Percentiles rank a stretch among this genome's conserved stretches.
Evolutionary conservation across 2,329 filamentous ascomycete species (phyloP).

Genomic region (Epichloe coenophiala): DNA sequence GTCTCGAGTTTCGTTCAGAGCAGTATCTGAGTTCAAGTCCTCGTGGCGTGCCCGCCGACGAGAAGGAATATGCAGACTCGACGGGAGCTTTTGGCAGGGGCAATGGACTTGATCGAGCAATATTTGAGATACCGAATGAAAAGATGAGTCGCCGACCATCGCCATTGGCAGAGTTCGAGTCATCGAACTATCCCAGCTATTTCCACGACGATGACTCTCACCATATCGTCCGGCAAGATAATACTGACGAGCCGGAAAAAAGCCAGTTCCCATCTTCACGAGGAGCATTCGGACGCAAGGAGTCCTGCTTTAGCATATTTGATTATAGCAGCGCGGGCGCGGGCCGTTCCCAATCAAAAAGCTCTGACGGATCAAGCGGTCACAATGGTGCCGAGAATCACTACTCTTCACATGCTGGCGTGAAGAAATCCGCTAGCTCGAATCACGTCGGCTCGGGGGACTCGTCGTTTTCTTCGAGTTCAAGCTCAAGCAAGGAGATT

Average conservation of each 20-base stretch:
- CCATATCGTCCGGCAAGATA: background rate
- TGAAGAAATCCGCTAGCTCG: background rate
- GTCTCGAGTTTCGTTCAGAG: background rate
- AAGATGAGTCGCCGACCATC: background rate
- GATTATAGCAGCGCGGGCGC: background rate
- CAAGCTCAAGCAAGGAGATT: background rate
- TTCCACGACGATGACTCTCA: background rate
- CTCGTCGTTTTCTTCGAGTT: conserved; percentile 1
- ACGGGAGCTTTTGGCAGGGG: background rate
- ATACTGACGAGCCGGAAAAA: background rate
- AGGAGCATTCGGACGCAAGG: conserved; percentile 2
- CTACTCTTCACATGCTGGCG: background rate
- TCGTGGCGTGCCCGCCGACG: background rate
- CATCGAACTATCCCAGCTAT: background rate
- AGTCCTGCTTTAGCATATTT: background rate
- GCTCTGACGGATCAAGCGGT: background rate
- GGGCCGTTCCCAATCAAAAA: background rate
- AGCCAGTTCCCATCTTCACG: background rate
- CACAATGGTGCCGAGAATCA: background rate
- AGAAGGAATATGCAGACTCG: background rate
- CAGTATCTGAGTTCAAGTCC: background rate
- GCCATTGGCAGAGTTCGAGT: background rate
- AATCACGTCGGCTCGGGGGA: background rate
- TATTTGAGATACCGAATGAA: background rate
- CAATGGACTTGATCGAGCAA: background rate